These are phyloP conservation scores for Cercospora brassicicola DNA, from an alignment of 2,329 filamentous ascomycete genomes.

Conservation along the genomic window DNA sequence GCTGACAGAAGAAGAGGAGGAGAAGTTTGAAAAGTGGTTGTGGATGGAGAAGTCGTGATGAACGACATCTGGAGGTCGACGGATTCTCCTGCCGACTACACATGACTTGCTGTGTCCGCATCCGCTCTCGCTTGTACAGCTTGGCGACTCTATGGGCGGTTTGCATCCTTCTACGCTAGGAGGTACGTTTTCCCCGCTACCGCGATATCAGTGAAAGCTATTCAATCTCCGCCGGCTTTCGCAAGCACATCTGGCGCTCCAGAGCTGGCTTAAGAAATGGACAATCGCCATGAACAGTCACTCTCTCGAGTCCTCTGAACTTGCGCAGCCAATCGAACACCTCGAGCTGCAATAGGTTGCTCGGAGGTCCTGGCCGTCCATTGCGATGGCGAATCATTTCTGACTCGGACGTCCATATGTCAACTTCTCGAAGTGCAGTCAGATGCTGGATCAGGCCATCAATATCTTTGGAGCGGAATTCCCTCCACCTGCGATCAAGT, in stretches of 20 bases:
- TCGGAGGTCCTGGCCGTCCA: background rate
- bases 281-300: background rate
- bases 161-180: background rate
- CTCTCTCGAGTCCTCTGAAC: background rate
- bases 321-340: background rate
- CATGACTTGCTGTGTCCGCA: background rate
- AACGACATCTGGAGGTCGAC: too few species aligned
- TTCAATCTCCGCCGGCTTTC: background rate
- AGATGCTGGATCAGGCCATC: background rate
- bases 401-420: background rate
- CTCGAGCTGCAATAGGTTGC: background rate
- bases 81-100: background rate
- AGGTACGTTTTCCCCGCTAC: background rate
- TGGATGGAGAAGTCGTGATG: slow-evolving; percentile 12
- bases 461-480: background rate
- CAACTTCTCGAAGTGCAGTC: background rate
- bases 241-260: background rate
- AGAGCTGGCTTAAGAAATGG: background rate
- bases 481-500: background rate
- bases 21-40: slow-evolving; percentile 19
- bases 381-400: background rate
- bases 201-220: background rate
- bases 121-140: background rate
- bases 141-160: background rate
- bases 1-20: slow-evolving; percentile 7